Evolutionary conservation across 2,329 filamentous ascomycete species (phyloP), one percentile per base, ranked within the genome.

Genomic region (Penicillium janthinellum): DNA sequence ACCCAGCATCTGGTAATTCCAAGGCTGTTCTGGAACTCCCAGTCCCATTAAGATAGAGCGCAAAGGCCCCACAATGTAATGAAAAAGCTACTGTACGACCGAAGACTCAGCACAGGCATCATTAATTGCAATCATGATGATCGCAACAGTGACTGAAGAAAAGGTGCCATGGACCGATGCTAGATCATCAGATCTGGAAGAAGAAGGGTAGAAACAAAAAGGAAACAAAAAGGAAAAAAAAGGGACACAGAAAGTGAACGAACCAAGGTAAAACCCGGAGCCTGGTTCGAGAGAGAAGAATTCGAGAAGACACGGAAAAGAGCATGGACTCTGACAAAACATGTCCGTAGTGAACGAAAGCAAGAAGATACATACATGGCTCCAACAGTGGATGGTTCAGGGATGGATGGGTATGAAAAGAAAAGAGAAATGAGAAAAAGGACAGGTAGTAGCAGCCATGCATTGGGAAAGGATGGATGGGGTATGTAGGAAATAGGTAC

Each of bases 31-130:
- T 17, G 14, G 17, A 37, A 11, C 22, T 35, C 15, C 17, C 31
- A 14, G n/a, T 31, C 7, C 28, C 28, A 22, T 20, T 14, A 20
- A 22, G 38, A 37, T 39, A 38, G 35, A 38, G 17, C 34, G 28
- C 34, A 51, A 51, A 39, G 10, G 39, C 38, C 34, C 57, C 48
- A 58, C 59, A 63, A 28, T 45, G 37, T 54, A 56, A 54, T 60
- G 49, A 53, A 61, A 60, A 53, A 64, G 55, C 62, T 65, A 58
- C 58, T 63, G 58, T 48, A 58, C 58, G 62, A 72, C 64, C 67
- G 64, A 55, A 59, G 64, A 72, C 65, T 69, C 64, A 67, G 68
- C 67, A 70, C 65, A 72, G 71, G 67, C 73, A 73, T 73, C 72
- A 70, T 72, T 28, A 20, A 35, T 39, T 59, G 64, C 69, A 70